These are phyloP conservation scores for Exserohilum rostratum DNA, from an alignment of 2,329 filamentous ascomycete species.

Conservation along the genomic window DNA sequence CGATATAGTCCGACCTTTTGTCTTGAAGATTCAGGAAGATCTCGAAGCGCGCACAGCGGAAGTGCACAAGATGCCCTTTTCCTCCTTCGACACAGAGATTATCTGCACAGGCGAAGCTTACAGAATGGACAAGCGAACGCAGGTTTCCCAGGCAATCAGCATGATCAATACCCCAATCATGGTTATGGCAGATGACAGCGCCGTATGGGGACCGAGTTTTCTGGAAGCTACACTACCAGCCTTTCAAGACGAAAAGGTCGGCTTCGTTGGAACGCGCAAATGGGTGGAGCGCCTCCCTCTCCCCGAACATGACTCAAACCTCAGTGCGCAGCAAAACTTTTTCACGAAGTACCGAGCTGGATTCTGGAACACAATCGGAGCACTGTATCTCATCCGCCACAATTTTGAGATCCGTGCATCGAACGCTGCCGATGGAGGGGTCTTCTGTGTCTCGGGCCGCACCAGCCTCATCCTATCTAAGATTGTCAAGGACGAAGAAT, in stretches of 20 bases:
- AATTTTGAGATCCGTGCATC: constrained; percentile 43
- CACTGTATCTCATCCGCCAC: constrained; percentile 39
- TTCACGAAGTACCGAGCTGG: constrained; percentile 19
- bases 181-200: constrained; percentile 28
- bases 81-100: constrained; percentile 2
- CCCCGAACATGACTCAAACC: background rate
- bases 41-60: background rate
- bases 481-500: constrained; percentile 29
- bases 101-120: constrained; percentile 10
- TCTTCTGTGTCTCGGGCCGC: constrained; percentile 43
- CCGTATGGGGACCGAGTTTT: constrained; percentile 23
- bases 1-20: background rate
- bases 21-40: background rate
- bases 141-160: constrained; percentile 17
- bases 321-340: background rate
- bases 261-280: constrained; percentile 32
- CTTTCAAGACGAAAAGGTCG: constrained; percentile 24
- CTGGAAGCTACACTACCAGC: constrained; percentile 23
- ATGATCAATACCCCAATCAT: constrained; percentile 17
- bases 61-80: too few relatives aligned
- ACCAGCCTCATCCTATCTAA: constrained; percentile 30
- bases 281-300: constrained; percentile 24
- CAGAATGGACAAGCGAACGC: constrained; percentile 28
- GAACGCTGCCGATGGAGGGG: constrained; percentile 40
- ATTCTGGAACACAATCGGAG: constrained; percentile 33